phyloP scores from a whole-genome alignment of 495 filamentous ascomycete genomes.

The Aspergillus ellipticus region DNA sequence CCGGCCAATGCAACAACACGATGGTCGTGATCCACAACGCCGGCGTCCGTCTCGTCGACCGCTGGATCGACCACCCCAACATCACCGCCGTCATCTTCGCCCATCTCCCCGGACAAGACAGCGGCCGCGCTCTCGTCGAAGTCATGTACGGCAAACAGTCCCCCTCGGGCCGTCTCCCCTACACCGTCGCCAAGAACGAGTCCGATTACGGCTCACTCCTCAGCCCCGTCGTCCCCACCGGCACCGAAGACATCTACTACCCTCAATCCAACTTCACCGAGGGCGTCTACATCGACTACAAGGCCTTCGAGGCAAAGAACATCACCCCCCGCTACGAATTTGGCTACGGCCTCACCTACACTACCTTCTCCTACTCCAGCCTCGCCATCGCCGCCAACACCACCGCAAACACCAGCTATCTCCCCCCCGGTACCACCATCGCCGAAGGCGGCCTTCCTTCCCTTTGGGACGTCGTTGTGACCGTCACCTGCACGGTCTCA shows the following conservation, averaged over 20 bases:
- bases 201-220: slow-evolving; percentile 62
- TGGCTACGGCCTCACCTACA: slow-evolving; percentile 66
- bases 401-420: neutral
- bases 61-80: slow-evolving; percentile 48
- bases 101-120: slow-evolving; percentile 79
- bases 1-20: slow-evolving; percentile 52
- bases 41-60: slow-evolving; percentile 39
- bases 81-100: slow-evolving; percentile 72
- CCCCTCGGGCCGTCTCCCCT: slow-evolving; percentile 71
- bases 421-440: slow-evolving; percentile 21
- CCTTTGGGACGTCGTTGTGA: slow-evolving; percentile 56
- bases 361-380: slow-evolving; percentile 54
- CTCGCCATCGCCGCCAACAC: slow-evolving; percentile 8
- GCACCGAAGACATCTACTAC: slow-evolving; percentile 48
- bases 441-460: slow-evolving; percentile 54
- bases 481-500: slow-evolving; percentile 43
- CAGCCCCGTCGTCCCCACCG: slow-evolving; percentile 45
- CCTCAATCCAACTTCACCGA: slow-evolving; percentile 66
- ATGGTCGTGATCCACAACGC: slow-evolving; percentile 46
- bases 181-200: slow-evolving; percentile 69
- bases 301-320: slow-evolving; percentile 55
- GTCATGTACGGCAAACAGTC: slow-evolving; percentile 69
- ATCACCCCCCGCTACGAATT: slow-evolving; percentile 61
- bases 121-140: slow-evolving; percentile 70
- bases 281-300: slow-evolving; percentile 64